Percentiles rank a stretch among this genome's conserved stretches.
These are phyloP conservation scores for Lepiota venenata DNA, from an alignment of 768 basidiomycete genomes.

Conservation along the genomic window DNA sequence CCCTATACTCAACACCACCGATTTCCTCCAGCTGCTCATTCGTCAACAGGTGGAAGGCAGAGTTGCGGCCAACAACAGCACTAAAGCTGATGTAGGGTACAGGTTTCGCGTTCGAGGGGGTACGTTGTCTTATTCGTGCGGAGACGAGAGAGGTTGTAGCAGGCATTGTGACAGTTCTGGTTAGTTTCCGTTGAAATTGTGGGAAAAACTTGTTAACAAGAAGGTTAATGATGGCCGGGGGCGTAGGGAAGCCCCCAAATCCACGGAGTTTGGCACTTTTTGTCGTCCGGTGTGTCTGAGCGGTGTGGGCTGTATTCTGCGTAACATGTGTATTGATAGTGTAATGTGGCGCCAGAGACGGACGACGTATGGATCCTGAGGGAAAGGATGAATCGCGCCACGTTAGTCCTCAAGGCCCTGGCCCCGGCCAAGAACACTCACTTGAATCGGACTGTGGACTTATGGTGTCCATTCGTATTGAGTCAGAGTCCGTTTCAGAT, in stretches of 20 bases:
- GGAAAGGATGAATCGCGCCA: not conserved
- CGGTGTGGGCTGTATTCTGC: slow-evolving; percentile 14
- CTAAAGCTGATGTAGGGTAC: slow-evolving; percentile 81
- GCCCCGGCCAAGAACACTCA: not conserved
- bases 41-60: slow-evolving; percentile 63
- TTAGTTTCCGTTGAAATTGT: slow-evolving; percentile 49
- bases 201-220: slow-evolving; percentile 64
- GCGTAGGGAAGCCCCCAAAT: slow-evolving; percentile 78
- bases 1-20: slow-evolving; percentile 91
- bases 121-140: slow-evolving; percentile 33
- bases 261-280: slow-evolving; percentile 37
- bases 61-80: slow-evolving; percentile 82
- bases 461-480: not conserved
- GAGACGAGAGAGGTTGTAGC: slow-evolving; percentile 59
- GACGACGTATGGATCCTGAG: slow-evolving; percentile 7
- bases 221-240: slow-evolving; percentile 46
- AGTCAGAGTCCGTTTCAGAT: slow-evolving; percentile 8
- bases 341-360: slow-evolving; percentile 9
- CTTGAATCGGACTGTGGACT: slow-evolving; percentile 1
- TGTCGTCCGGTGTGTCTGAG: slow-evolving; percentile 15
- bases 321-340: slow-evolving; percentile 14
- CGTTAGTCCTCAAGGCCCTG: not conserved
- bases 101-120: slow-evolving; percentile 44
- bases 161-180: slow-evolving; percentile 74
- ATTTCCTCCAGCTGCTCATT: slow-evolving; percentile 87